Base-by-base conservation (phyloP, 176 grass and related monocot species). In the Chloris gayana region DNA sequence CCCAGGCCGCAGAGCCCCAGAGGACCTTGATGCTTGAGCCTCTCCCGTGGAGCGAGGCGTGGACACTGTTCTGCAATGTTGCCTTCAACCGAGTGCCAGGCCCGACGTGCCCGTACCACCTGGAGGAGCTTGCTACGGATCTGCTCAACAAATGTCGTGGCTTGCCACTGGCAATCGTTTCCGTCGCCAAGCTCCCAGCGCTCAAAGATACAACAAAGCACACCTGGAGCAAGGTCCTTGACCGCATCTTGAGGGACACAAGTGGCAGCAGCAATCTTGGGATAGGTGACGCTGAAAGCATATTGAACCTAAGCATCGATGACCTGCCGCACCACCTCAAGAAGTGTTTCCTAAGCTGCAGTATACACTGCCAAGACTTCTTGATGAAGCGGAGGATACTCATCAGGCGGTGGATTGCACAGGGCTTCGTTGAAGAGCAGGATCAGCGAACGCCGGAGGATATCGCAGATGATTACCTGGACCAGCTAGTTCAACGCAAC, bases 281-380 rank as follows among this genome's bases (percentile, higher is more conserved):
- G 2, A 54, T 88, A 7, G 71, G 45, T 0, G 19, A 64, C n/a
- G n/a, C n/a, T n/a, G n/a, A n/a, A n/a, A n/a, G n/a, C n/a, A n/a
- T n/a, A n/a, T n/a, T n/a, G n/a, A n/a, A n/a, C n/a, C 9, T 84
- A 5, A 85, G 82, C 29, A 75, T 74, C 63, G 65, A 76, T 30
- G 46, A 89, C 32, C 61, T 89, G 3, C 82, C 87, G 4, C 34
- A 73, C 9, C 17, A 67, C 37, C 24, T 85, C 0, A 82, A 77
- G 49, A 72, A 46, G 37, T 89, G 87, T 26, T 85, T 89, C 58
- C 46, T 89, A 13, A 64, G 80, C 24, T 89, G 87, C 38, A 76
- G 70, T 21, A n/a, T 72, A 0, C 80, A 64, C 14, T 72, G 75
- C 0, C 69, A 81, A 22, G 75, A 60, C 68, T 21, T 37, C 4